Evolutionary conservation across 1,284 basidiomycete species (phyloP), one percentile per base, ranked within the genome.

Genomic region (Irpex sp.): DNA sequence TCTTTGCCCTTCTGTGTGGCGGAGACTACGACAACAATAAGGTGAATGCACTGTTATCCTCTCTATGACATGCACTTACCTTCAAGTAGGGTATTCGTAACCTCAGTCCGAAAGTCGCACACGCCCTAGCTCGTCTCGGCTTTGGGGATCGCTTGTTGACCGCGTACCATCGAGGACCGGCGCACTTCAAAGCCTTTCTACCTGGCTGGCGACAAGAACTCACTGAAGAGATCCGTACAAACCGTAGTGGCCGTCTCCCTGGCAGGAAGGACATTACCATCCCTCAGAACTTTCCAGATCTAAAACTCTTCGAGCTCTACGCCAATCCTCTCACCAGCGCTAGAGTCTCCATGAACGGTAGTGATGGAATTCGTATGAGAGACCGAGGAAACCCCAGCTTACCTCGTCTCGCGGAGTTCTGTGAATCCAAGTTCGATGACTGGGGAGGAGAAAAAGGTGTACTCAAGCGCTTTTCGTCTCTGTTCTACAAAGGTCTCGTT

Each of bases 1-100:
- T 92, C 4, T 80, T 91, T 60, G 90, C 86, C 0, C 72, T 92
- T 1, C 73, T 91, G 37, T 76, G 80, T 5, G 88, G 89, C 11
- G 89, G 87, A 0, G 90, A 93, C 71, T 92, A 91, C 68, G 79
- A 82, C 58, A 56, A 56, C 34, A 36, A 36, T 3, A 76, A 78
- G 5, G 84, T 82, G 34, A 36, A 72, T 66, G 2, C 11, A 21
- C 38, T 59, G 57, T 61, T 60, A 19, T 19, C 34, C 62, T 69
- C 31, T 59, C 66, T 36, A 54, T 19, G 21, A n/a, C 26, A 54
- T 60, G 11, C 65, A 75, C 31, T 78, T 69, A 48, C 1, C 5
- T 21, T 11, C 7, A 19, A 21, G n/a, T 63, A 81, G 78, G 78
- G 79, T 11, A 67, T 79, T 2, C 66, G 68, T n/a, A 71, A 70